Base-by-base conservation (phyloP, 352 stramenopile genomes). In the Pythium phragmitis region DNA sequence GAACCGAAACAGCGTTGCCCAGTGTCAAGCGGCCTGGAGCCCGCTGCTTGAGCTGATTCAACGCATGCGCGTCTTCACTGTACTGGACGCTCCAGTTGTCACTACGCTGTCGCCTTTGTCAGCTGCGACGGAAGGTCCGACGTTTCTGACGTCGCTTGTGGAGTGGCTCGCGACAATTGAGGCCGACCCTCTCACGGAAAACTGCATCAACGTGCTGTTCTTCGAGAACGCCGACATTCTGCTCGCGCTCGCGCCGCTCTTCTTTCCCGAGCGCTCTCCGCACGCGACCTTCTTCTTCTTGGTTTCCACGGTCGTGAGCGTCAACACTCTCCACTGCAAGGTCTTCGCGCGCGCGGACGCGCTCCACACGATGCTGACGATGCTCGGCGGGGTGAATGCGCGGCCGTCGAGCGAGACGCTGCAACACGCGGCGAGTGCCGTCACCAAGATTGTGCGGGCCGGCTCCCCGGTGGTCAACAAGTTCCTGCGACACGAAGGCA, bases 121-220 rank as follows among this genome's bases (percentile, higher is more conserved):
- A 5, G 26, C 34, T 39, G 34, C 34, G 34, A 39, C 34, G 34
- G 34, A 63, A 5, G 7, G 26, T 1, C 57, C 63, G n/a, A 74
- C 62, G 13, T 78, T 78, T 21, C 58, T 78, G 4, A 57, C 49
- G 12, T 60, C 65, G 12, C 51, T 78, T 3, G 46, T 74, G 42
- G 72, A 78, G 37, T 78, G 72, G 68, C 19, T 78, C 46, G 72
- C 65, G 7, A 71, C 65, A 5, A 60, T 76, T 42, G 72, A 78
- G 43, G 56, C 53, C 8, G 53, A 67, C 12, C 56, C 53, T 13
- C 62, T 74, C 33, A 76, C 68, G 16, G 68, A 74, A 26, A 74
- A 76, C 58, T 78, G 65, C 11, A 60, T 78, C 53, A 76, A 76
- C 49, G 46, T 66, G 8, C 42, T 78, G 3, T 78, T 78, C 33